Conservation (phyloP, 805 yeast genomes). For the Wickerhamiella vanderwaltii region DNA sequence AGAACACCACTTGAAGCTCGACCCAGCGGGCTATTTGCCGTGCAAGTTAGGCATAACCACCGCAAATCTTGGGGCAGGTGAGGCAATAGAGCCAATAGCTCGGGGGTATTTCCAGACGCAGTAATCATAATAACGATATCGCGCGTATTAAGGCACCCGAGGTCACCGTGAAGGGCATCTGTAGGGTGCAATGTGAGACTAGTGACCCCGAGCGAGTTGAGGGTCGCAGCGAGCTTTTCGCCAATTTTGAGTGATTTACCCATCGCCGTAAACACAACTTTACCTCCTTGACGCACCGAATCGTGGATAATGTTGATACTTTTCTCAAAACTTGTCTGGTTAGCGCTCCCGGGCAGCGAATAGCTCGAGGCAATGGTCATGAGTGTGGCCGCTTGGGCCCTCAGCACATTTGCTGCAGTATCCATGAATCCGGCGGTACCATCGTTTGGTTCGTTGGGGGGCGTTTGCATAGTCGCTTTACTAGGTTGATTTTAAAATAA, state of each 20-base stretch:
- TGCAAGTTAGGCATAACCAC: conserved; percentile 52
- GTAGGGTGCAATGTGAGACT: conserved; percentile 64
- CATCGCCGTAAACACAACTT: conserved; percentile 66
- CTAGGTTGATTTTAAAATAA: too few species aligned
- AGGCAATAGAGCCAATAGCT: conserved; percentile 43
- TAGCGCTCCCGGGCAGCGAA: conserved; percentile 17
- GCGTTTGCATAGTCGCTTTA: conserved; percentile 11
- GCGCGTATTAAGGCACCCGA: conserved; percentile 51
- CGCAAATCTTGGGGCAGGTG: conserved; percentile 45
- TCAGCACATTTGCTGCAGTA: conserved; percentile 27
- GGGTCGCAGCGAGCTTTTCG: conserved; percentile 63
- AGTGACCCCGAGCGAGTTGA: conserved; percentile 64
- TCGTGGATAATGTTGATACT: conserved; percentile 29
- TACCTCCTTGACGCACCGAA: conserved; percentile 42
- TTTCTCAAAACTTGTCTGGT: conserved; percentile 23
- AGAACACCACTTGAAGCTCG: conserved; percentile 41
- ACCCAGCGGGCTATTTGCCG: conserved; percentile 43
- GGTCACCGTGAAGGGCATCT: conserved; percentile 84
- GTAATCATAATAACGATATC: conserved; percentile 56
- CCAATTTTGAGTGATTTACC: conserved; percentile 80
- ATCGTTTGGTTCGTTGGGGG: conserved; percentile 4
- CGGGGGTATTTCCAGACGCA: conserved; percentile 77
- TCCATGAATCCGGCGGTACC: conserved; percentile 24
- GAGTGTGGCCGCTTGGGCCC: conserved; percentile 30
- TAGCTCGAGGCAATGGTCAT: conserved; percentile 24